These are phyloP conservation scores for Lepidopterella palustris DNA, from an alignment of 495 filamentous ascomycete species.

Conservation along the genomic window DNA sequence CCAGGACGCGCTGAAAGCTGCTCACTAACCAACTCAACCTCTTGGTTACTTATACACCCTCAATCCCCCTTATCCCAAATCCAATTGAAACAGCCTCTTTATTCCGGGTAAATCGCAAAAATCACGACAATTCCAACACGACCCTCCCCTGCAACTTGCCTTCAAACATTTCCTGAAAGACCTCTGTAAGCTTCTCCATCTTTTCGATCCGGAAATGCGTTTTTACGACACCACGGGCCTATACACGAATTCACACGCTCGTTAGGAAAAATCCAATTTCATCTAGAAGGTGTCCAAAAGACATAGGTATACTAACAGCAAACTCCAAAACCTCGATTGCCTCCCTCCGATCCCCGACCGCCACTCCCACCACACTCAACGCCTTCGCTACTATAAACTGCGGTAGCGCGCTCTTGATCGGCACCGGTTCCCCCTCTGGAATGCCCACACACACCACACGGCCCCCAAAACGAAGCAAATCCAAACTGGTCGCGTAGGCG, in stretches of 20 bases:
- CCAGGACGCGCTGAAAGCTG: too few relatives aligned
- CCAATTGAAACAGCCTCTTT: too few relatives aligned
- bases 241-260: neutral
- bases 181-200: slow-evolving; percentile 26
- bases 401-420: slow-evolving; percentile 53
- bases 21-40: too few relatives aligned
- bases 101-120: neutral
- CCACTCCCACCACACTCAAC: slow-evolving; percentile 52
- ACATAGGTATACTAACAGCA: slow-evolving; percentile 40
- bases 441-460: slow-evolving; percentile 61
- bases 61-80: too few relatives aligned
- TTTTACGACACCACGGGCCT: slow-evolving; percentile 28
- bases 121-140: slow-evolving; percentile 32
- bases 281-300: neutral
- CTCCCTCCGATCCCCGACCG: slow-evolving; percentile 59
- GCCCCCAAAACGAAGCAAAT: slow-evolving; percentile 58
- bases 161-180: slow-evolving; percentile 30
- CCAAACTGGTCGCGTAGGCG: slow-evolving; percentile 55
- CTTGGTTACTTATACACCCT: too few relatives aligned
- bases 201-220: slow-evolving; percentile 24
- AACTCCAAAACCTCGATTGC: slow-evolving; percentile 62
- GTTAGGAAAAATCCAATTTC: too few relatives aligned
- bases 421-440: slow-evolving; percentile 53
- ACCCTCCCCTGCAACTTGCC: slow-evolving; percentile 36
- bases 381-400: slow-evolving; percentile 46